Percentiles rank a stretch among this genome's conserved stretches.
Conservation (phyloP, 306 rosid genomes). For the Prosopis cineraria region DNA sequence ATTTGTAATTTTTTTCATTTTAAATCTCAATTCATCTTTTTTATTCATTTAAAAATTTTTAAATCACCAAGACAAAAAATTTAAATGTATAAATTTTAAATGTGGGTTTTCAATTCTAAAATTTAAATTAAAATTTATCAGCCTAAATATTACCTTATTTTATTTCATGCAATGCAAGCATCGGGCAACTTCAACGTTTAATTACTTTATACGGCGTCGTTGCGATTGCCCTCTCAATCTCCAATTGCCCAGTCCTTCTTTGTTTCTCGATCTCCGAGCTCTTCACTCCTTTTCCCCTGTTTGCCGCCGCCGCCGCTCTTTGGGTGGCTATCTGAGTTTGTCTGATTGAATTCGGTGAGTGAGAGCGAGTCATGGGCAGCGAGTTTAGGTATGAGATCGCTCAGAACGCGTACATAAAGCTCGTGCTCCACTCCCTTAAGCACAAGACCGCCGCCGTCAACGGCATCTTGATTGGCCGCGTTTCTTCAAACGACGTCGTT, state of each 20-base stretch:
- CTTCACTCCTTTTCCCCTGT: background rate
- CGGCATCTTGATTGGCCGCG: constrained; percentile 83
- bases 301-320: background rate
- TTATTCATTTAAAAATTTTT: too few relatives aligned
- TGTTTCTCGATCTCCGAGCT: background rate
- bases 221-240: background rate
- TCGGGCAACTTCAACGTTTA: background rate
- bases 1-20: too few relatives aligned
- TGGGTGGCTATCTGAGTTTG: background rate
- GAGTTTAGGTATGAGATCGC: constrained; percentile 71
- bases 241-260: background rate
- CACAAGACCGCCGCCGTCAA: constrained; percentile 89
- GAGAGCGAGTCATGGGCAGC: constrained; percentile 60
- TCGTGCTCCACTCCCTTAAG: constrained; percentile 78
- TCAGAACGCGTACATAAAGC: constrained; percentile 86
- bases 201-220: background rate
- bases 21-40: too few relatives aligned
- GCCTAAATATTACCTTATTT: too few relatives aligned
- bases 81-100: too few relatives aligned
- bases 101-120: too few relatives aligned
- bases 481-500: constrained; percentile 64
- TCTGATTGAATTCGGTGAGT: background rate
- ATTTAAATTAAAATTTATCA: too few relatives aligned
- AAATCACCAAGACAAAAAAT: too few relatives aligned
- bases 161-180: too few relatives aligned